These are phyloP conservation scores for Ambispora gerdemannii DNA, from an alignment of 192 early-diverging fungal genomes.

Conservation along the genomic window DNA sequence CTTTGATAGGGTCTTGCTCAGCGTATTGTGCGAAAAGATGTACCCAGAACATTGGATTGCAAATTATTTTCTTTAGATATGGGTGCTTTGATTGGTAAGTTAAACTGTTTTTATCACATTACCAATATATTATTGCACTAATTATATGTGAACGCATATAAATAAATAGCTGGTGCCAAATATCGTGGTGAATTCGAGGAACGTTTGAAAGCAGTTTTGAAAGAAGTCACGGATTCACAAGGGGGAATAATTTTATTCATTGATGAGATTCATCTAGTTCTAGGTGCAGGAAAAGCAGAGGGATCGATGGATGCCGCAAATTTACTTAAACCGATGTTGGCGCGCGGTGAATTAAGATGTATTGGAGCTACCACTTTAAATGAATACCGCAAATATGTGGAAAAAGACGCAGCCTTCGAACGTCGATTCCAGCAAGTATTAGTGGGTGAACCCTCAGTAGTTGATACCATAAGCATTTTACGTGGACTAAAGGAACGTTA, in stretches of 20 bases:
- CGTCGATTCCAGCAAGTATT: conserved; percentile 80
- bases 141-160: background rate
- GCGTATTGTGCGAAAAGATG: conserved; percentile 90
- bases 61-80: conserved; percentile 92
- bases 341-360: conserved; percentile 90
- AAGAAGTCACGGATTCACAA: conserved; percentile 88
- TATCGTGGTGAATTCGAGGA: conserved; percentile 99
- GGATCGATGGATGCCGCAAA: conserved; percentile 97
- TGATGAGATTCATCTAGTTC: conserved; percentile 93
- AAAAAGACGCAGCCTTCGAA: conserved; percentile 82
- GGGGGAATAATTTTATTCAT: conserved; percentile 94
- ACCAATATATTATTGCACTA: background rate
- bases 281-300: conserved; percentile 89
- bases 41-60: conserved; percentile 79
- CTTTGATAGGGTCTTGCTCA: conserved; percentile 80
- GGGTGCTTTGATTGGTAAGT: conserved; percentile 69
- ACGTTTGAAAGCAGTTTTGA: conserved; percentile 91
- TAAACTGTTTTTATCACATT: too few relatives aligned
- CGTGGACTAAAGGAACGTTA: conserved; percentile 79
- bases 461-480: conserved; percentile 74
- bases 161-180: conserved; percentile 82
- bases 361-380: conserved; percentile 95
- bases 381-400: conserved; percentile 93
- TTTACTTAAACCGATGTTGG: conserved; percentile 96
- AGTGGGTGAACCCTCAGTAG: conserved; percentile 73